Base-by-base conservation (phyloP, 306 rosid species). In the Pterocarpus macrocarpus region DNA sequence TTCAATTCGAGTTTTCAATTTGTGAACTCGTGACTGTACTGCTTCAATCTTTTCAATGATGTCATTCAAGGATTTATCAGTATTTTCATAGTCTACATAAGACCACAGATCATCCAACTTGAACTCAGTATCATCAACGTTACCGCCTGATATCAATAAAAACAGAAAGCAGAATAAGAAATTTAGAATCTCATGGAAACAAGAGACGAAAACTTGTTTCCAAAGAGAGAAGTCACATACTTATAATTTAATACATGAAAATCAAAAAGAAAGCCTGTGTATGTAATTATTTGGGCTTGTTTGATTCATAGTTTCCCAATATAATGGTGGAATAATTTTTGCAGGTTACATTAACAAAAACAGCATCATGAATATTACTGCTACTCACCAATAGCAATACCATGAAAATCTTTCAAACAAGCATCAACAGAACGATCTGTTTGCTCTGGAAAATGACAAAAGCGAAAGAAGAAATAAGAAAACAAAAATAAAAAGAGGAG, bases 1-100 rank as follows among this genome's bases (percentile, higher is more conserved):
- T 52, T 86, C 90, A 41, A 77, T 73, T 89, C 91, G 89, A 62
- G 82, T 43, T 84, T 80, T 89, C 88, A 95, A 83, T 63, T 75
- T 45, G 9, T 58, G 83, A 69, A 91, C 86, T 71, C 71, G 84
- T 14, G 87, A 87, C 39, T 85, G 87, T 53, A 80, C 79, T 52
- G 74, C 86, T 83, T 85, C 97, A 78, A 90, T 82, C 81, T 85
- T 82, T 74, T 62, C 57, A 69, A 92, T 79, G 70, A 84, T 70
- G 8, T 74, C 80, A 56, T 80, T 85, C 77, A 88, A 71, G 33
- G 82, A 74, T 69, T 71, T 85, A 82, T 93, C 91, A 12, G 59
- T 80, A 63, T 81, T 82, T 67, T 76, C 78, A 41, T 73, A 64
- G 61, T 83, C 80, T 58, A 78, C 22, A 56, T 85, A 87, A 58